Evolutionary conservation across 441 rosid species (phyloP), one percentile per base, ranked within the genome.

Genomic region (Populus hybrid): DNA sequence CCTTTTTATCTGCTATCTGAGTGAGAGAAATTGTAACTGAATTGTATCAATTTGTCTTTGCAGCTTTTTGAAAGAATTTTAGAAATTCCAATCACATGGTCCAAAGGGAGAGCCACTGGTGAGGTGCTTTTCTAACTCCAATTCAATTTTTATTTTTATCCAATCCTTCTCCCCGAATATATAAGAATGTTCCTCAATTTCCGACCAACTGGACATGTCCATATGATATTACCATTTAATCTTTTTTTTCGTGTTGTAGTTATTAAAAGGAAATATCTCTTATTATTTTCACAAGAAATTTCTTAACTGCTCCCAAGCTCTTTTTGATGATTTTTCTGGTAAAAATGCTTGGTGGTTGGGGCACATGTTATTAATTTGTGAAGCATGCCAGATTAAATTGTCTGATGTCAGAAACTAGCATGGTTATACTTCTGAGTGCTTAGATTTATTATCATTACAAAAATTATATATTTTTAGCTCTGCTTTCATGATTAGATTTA

Each of bases 31-130:
- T 74, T 72, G 71, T 82, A 76, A 63, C 32, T 63, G 70, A 72
- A 23, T 73, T 69, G 77, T 76, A 70, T 79, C 74, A 82, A 40
- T 79, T 67, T 72, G 57, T 84, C 74, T 83, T 38, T 79, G 81
- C 93, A 97, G 98, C 95, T 93, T 83, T 97, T 94, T 83, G 99
- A 97, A 85, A 88, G 98, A 83, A 89, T 97, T 80, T 78, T 97
- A 87, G 98, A 89, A 80, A 97, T 97, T 75, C 98, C 98, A 71
- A 90, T 94, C 77, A 80, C 84, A 35, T 94, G 98, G 98, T 89
- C 87, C 26, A 89, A 91, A 82, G 99, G 99, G 82, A 94, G 98
- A 91, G 99, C 98, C 82, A 89, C 93, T 75, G 99, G 99, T 92
- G 99, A 95, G 99, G 99, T 95, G 99, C 97, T 90, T 93, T 76